Evolutionary conservation across 352 stramenopile genomes (phyloP), one percentile per base, ranked within the genome.

Genomic region (Phytophthora citrophthora): DNA sequence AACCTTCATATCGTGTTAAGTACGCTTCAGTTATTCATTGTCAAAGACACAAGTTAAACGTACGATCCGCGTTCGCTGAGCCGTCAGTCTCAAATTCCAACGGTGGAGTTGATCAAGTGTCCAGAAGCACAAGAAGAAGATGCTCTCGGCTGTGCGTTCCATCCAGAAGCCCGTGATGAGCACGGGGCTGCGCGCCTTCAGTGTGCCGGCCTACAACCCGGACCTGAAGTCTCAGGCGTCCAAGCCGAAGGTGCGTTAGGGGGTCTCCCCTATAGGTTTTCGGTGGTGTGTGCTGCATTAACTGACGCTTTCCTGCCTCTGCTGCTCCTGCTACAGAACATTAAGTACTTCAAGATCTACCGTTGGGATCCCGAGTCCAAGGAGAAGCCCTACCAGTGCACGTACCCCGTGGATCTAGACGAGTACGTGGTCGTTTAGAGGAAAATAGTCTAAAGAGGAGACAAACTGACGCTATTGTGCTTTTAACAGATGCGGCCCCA

Each of bases 261-360:
- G 32, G 39, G 26, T 3, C 24, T 11, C 24, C 5, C 9, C 44
- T 24, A 48, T 29, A 50, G 18, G 20, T 54, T 70, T 67, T 67
- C 43, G 36, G 56, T 74, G 48, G 48, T 70, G 26, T 34, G 8
- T 16, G 20, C 18, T n/a, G 29, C 15, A 26, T 15, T 1, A 9
- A 58, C 23, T 65, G 29, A 64, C 46, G 12, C 9, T 51, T 36
- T 40, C 31, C 26, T 59, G 20, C n/a, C 61, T 18, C 20, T 64
- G 23, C 58, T 72, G 16, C 4, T 52, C 9, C 26, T 52, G 24
- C 48, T 50, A 44, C 50, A 98, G 87, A 90, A 97, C 64, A 97
- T 99, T 81, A 98, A 98, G 83, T 98, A 98, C 82, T 99, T 99
- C 62, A 98, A 99, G 83, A 97, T 99, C 64, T 99, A 99, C 85